A percentile compares a stretch with the other conserved stretches of the same genome.
Conservation (phyloP, 805 yeast species). For the Saccharomycopsis sp. region DNA sequence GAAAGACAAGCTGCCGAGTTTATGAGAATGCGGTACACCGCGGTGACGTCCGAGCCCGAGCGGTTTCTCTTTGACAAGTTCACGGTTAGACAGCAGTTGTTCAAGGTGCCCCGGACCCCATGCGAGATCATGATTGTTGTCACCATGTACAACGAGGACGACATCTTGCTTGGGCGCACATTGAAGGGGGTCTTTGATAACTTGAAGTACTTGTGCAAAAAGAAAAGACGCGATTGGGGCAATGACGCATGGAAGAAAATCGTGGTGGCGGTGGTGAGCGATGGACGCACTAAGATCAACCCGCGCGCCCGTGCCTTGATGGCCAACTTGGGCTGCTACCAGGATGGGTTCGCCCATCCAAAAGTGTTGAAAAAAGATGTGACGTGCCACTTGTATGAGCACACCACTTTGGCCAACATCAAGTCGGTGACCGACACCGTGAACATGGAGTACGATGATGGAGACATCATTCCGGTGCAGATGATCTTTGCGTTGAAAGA, state of each 20-base stretch:
- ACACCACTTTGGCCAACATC: constrained; percentile 50
- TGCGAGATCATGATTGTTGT: constrained; percentile 55
- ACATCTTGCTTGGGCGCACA: constrained; percentile 49
- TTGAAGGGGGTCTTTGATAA: constrained; percentile 57
- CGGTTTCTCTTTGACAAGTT: constrained; percentile 50
- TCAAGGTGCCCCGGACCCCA: constrained; percentile 38
- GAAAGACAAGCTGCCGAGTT: constrained; percentile 30
- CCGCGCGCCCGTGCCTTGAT: constrained; percentile 52
- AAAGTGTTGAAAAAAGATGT: constrained; percentile 51
- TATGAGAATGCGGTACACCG: constrained; percentile 33
- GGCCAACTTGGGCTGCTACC: constrained; percentile 58
- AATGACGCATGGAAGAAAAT: constrained; percentile 49
- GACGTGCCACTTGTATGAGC: constrained; percentile 57
- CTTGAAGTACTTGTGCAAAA: constrained; percentile 47
- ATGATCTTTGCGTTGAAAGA: constrained; percentile 54
- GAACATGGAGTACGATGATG: constrained; percentile 40
- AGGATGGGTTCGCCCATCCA: constrained; percentile 56
- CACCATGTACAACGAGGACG: constrained; percentile 64
- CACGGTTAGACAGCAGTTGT: constrained; percentile 46
- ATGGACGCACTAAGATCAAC: constrained; percentile 58
- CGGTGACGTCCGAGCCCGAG: constrained; percentile 64
- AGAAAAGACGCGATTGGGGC: constrained; percentile 51
- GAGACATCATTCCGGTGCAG: constrained; percentile 57
- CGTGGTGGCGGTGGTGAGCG: constrained; percentile 54
- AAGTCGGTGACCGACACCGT: constrained; percentile 40